Percentiles rank a stretch among this genome's conserved stretches.
phyloP scores from a whole-genome alignment of 148 eudicot genomes.

The Rhododendron simsii region DNA sequence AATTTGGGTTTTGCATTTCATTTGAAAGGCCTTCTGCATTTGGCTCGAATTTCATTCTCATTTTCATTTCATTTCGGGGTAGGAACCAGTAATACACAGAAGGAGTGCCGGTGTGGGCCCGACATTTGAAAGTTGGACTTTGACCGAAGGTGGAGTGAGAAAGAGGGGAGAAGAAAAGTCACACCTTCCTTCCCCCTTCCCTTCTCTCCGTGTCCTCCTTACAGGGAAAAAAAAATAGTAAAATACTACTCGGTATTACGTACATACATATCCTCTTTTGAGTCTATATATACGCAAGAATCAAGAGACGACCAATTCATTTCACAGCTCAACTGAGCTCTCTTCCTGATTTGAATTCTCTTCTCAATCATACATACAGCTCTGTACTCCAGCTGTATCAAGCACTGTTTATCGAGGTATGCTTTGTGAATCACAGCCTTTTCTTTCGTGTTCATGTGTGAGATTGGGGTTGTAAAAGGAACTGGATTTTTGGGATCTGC shows the following conservation, averaged over 20 bases:
- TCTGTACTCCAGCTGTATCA: neutral
- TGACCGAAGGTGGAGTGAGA: slow-evolving; percentile 19
- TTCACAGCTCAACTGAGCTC: neutral
- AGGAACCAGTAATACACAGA: slow-evolving; percentile 32
- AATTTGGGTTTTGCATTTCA: slow-evolving; percentile 17
- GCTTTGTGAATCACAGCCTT: neutral
- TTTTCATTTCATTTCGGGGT: slow-evolving; percentile 1
- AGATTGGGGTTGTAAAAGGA: neutral
- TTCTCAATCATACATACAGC: neutral
- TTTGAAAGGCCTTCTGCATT: slow-evolving; percentile 8
- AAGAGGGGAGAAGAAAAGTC: slow-evolving; percentile 45
- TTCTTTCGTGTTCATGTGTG: neutral
- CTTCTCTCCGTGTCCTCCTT: slow-evolving; percentile 14
- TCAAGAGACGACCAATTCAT: neutral
- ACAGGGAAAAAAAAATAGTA: neutral
- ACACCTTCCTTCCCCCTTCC: slow-evolving; percentile 61
- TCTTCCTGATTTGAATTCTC: neutral
- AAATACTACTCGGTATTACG: neutral
- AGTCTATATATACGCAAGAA: neutral
- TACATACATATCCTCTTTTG: neutral
- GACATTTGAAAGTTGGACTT: slow-evolving; percentile 45
- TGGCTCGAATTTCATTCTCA: slow-evolving; percentile 3
- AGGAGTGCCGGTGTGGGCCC: slow-evolving; percentile 33
- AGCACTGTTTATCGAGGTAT: slow-evolving; percentile 1
- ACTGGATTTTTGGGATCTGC: neutral